Evolutionary conservation across 1,139 yeast genomes (phyloP).

Genomic region (Tardiomyces digboiensis): DNA sequence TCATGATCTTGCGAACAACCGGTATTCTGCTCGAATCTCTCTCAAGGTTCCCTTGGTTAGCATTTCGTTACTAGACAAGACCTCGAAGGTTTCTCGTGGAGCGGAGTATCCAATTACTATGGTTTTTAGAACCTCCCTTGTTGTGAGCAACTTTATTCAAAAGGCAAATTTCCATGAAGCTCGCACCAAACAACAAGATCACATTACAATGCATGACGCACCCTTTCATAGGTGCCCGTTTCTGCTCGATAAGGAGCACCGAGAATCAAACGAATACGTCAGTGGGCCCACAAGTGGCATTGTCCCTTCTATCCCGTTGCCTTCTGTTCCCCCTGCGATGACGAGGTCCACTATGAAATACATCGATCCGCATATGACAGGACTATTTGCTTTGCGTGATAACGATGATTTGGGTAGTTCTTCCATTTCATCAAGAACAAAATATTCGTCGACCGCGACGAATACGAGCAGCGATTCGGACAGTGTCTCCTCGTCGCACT

Average conservation of each 20-base stretch:
- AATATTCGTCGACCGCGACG: not conserved
- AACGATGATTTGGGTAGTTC: not conserved
- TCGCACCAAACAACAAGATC: slow-evolving; percentile 49
- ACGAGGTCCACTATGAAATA: slow-evolving; percentile 22
- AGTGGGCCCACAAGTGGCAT: slow-evolving; percentile 31
- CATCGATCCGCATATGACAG: slow-evolving; percentile 14
- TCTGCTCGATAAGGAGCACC: slow-evolving; percentile 42
- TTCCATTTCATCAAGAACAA: slow-evolving; percentile 1
- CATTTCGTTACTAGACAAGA: slow-evolving; percentile 4
- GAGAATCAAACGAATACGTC: slow-evolving; percentile 35
- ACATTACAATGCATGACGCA: slow-evolving; percentile 63
- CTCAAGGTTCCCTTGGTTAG: slow-evolving; percentile 40
- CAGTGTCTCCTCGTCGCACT: not conserved
- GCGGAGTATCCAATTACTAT: slow-evolving; percentile 16
- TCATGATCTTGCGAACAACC: slow-evolving; percentile 61
- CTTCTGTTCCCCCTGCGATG: slow-evolving; percentile 57
- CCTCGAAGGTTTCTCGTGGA: slow-evolving; percentile 2
- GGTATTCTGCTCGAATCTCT: slow-evolving; percentile 51
- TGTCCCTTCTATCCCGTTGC: slow-evolving; percentile 52
- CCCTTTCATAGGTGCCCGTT: slow-evolving; percentile 78
- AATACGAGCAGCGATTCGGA: not conserved
- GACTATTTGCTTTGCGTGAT: not conserved
- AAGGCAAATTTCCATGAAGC: slow-evolving; percentile 40
- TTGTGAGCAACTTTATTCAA: slow-evolving; percentile 50
- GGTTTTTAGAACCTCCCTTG: slow-evolving; percentile 45